Base-by-base conservation (phyloP, 106 monocot species). In the Dioscorea dumetorum region DNA sequence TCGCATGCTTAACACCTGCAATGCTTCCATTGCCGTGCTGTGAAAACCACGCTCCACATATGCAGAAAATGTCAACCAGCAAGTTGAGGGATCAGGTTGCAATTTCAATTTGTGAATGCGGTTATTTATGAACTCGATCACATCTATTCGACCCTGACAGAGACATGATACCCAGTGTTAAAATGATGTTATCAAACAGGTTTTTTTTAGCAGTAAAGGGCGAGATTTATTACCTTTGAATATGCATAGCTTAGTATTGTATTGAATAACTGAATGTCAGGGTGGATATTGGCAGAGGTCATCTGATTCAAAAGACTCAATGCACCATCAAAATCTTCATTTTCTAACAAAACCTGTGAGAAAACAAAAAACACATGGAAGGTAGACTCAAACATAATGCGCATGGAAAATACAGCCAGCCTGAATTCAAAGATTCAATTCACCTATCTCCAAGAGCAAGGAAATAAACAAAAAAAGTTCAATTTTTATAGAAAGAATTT, bases 1-100 rank as follows among this genome's bases (percentile, higher is more conserved):
- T 60, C 89, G 71, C 82, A 97, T 56, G 72, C 91, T 88, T 63
- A 95, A 56, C 24, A 95, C 91, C 53, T 80, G 84, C 68, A 95
- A 76, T 21, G 91, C 95, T 73, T 95, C 95, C 72, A 89, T 58
- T 6, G 86, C 95, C 9, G 88, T 88, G 62, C 28, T 76, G 21
- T 85, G 63, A 57, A 95, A 80, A 23, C 70, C 86, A 53, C 59
- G 22, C 13, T 82, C 76, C 19, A 58, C 57, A 33, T 95, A 95
- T 8, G 91, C 75, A 58, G 64, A 83, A 65, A 86, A 86, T 61
- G 82, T 72, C 66, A 70, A 80, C 52, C 72, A 67, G 62, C 91
- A 86, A 4, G 97, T 89, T 59, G 84, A 72, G 50, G 88, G 92
- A 72, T 92, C 82, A 56, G 97, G 97, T 66, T 76, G 77, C 58